Conservation (phyloP, 192 early-diverging fungal genomes). For the Backusella liffmaniae region DNA sequence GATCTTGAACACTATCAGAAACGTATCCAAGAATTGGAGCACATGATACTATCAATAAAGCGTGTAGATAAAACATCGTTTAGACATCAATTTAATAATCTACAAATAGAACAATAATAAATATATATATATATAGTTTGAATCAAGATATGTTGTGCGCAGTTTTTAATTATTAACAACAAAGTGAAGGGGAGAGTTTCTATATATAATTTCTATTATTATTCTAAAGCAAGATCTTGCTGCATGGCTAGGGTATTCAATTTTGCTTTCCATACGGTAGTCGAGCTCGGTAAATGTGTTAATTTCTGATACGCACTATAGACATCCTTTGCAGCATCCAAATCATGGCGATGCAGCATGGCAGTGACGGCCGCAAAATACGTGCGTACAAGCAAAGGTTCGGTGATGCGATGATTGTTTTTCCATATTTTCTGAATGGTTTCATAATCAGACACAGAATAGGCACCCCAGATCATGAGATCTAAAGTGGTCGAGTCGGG, state of each 20-base stretch:
- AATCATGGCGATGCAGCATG: not conserved
- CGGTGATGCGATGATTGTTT: not conserved
- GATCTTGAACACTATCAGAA: conserved; percentile 27
- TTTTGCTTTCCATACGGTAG: conserved; percentile 7
- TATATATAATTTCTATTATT: not conserved
- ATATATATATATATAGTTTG: not conserved
- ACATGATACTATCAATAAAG: conserved; percentile 17
- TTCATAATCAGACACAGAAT: conserved; percentile 3
- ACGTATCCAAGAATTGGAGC: conserved; percentile 24
- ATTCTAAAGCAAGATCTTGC: not conserved
- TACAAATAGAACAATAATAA: conserved; percentile 11
- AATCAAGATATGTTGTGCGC: not conserved
- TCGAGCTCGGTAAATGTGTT: not conserved
- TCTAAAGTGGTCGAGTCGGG: conserved; percentile 20
- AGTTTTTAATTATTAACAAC: not conserved
- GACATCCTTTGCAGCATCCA: not conserved
- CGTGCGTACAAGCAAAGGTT: not conserved
- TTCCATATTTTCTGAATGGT: not conserved
- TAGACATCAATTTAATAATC: conserved; percentile 11
- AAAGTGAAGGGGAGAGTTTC: not conserved
- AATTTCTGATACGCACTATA: conserved; percentile 2
- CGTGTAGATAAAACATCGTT: conserved; percentile 1
- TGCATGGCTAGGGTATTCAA: conserved; percentile 6
- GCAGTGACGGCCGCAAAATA: conserved; percentile 11
- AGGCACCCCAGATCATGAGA: conserved; percentile 20